A percentile compares a stretch with the other conserved stretches of the same genome.
Evolutionary conservation across 1,139 yeast species (phyloP).

Genomic region (Saccharomycopsis hybrid): DNA sequence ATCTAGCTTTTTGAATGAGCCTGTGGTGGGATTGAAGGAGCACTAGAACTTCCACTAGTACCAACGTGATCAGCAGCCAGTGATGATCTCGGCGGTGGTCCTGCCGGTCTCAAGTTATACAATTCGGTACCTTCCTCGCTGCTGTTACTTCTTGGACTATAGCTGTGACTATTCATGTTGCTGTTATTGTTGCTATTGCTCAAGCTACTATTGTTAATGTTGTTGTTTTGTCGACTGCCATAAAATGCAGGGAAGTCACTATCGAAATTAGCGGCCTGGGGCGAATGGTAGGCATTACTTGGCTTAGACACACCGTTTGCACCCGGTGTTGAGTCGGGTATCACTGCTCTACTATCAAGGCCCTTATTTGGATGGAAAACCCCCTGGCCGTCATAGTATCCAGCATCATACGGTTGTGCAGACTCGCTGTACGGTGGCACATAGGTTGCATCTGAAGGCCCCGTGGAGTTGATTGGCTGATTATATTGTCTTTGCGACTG

Average conservation of each 20-base stretch:
- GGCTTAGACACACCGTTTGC: slow-evolving; percentile 11
- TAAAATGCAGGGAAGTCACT: slow-evolving; percentile 13
- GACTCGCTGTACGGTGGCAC: slow-evolving; percentile 66
- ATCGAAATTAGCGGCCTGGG: slow-evolving; percentile 18
- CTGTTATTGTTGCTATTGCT: too few relatives aligned
- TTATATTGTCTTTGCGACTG: slow-evolving; percentile 64
- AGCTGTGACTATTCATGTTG: too few relatives aligned
- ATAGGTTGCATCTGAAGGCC: slow-evolving; percentile 33
- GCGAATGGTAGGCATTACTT: neutral
- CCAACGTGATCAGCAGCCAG: slow-evolving; percentile 3
- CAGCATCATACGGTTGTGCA: slow-evolving; percentile 67
- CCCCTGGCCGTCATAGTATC: slow-evolving; percentile 72
- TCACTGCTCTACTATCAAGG: neutral
- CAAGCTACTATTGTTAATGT: too few relatives aligned
- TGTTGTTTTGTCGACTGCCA: too few relatives aligned
- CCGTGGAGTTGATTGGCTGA: slow-evolving; percentile 35
- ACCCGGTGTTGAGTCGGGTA: slow-evolving; percentile 5
- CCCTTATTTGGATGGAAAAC: slow-evolving; percentile 35
- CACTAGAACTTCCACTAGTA: neutral
- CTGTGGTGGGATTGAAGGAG: neutral
- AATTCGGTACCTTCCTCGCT: too few relatives aligned
- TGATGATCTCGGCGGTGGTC: slow-evolving; percentile 17
- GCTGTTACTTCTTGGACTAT: too few relatives aligned
- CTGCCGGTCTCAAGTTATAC: slow-evolving; percentile 9
- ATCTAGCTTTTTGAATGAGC: slow-evolving; percentile 3